Evolutionary conservation across 2,329 filamentous ascomycete species (phyloP).

Genomic region (Aspergillus udagawae): DNA sequence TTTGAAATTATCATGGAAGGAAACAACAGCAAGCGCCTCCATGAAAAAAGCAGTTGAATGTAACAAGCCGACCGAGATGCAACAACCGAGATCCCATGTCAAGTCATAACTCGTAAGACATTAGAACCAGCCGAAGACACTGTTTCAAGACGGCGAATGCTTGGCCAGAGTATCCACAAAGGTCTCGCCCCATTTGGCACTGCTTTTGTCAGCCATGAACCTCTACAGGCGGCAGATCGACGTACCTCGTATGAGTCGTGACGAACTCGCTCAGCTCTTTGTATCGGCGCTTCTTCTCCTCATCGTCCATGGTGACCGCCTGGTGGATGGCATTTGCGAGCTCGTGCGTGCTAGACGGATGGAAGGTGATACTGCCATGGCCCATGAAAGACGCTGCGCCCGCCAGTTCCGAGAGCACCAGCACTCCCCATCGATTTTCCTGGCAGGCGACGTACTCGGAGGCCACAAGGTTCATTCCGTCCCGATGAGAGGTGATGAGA

Average conservation of each 20-base stretch:
- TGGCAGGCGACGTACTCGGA: constrained; percentile 97
- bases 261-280: constrained; percentile 83
- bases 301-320: constrained; percentile 82
- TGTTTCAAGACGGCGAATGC: neutral
- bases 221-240: neutral
- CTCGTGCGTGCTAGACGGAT: constrained; percentile 93
- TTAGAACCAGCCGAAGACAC: neutral
- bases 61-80: too few species aligned
- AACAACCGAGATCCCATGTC: too few species aligned
- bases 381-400: constrained; percentile 82
- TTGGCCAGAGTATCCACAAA: neutral
- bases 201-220: neutral
- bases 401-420: constrained; percentile 91
- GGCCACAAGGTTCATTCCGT: constrained; percentile 96
- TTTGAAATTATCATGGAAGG: too few species aligned
- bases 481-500: constrained; percentile 81
- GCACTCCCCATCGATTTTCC: constrained; percentile 76
- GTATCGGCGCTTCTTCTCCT: constrained; percentile 75
- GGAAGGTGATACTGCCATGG: constrained; percentile 83
- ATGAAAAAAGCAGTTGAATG: neutral
- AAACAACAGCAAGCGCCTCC: too few species aligned
- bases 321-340: constrained; percentile 85
- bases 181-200: neutral
- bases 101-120: neutral
- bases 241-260: constrained; percentile 78